Percentiles rank a stretch among this genome's conserved stretches.
These are phyloP conservation scores for Candida schatavii DNA, from an alignment of 805 yeast species.

Conservation along the genomic window DNA sequence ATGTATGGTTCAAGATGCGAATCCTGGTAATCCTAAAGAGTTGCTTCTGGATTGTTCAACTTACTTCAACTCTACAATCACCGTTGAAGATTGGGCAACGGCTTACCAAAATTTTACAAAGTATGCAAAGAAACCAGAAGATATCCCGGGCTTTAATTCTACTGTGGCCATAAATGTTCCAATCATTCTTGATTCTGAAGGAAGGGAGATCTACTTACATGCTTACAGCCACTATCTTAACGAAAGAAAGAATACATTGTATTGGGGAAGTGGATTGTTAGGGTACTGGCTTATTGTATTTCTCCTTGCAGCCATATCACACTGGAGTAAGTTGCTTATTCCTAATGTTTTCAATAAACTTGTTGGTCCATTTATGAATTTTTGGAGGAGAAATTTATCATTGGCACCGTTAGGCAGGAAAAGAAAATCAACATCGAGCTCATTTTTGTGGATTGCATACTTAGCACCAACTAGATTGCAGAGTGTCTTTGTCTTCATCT, in stretches of 20 bases:
- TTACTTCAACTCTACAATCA: conserved; percentile 16
- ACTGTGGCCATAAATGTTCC: conserved; percentile 11
- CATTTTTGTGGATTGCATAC: conserved; percentile 22
- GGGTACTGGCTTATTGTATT: conserved; percentile 32
- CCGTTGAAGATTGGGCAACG: conserved; percentile 13
- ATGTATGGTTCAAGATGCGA: conserved; percentile 21
- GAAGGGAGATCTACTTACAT: neutral
- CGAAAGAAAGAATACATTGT: conserved; percentile 42
- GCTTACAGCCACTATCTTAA: conserved; percentile 39
- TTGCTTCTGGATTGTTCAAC: neutral
- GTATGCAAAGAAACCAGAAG: conserved; percentile 14
- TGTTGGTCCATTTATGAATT: conserved; percentile 28
- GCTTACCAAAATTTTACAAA: conserved; percentile 14
- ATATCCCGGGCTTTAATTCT: conserved; percentile 22
- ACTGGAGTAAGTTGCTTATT: conserved; percentile 31
- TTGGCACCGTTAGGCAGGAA: conserved; percentile 37
- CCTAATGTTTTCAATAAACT: conserved; percentile 19
- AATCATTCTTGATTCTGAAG: neutral
- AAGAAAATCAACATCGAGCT: conserved; percentile 25
- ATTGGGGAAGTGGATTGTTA: conserved; percentile 35
- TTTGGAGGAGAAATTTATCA: conserved; percentile 30
- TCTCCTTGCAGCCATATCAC: conserved; percentile 16
- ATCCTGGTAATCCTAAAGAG: conserved; percentile 9
- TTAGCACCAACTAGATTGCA: conserved; percentile 42
- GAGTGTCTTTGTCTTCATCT: conserved; percentile 29